These are phyloP conservation scores for Trypanosoma mega DNA, from an alignment of 208 protist species.

Conservation along the genomic window DNA sequence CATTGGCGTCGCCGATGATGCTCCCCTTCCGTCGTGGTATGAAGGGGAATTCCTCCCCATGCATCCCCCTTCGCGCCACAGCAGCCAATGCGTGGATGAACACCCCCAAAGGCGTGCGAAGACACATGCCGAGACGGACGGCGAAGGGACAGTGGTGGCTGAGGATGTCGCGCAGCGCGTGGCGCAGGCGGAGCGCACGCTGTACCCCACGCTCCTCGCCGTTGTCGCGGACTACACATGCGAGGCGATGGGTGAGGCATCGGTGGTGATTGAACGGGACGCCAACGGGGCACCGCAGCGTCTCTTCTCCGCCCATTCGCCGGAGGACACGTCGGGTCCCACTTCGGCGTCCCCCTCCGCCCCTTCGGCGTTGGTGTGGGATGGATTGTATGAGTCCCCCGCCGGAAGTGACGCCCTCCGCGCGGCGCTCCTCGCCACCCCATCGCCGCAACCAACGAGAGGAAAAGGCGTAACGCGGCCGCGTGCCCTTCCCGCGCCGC, in stretches of 20 bases:
- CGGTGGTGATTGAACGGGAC: constrained; percentile 17
- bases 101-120: not conserved
- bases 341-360: too few species aligned
- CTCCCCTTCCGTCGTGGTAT: constrained; percentile 19
- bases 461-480: not conserved
- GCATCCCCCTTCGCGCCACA: not conserved
- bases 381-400: not conserved
- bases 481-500: not conserved
- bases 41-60: constrained; percentile 1
- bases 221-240: constrained; percentile 5
- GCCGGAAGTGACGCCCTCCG: not conserved
- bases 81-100: not conserved
- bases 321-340: not conserved
- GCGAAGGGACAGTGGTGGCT: not conserved
- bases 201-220: constrained; percentile 24
- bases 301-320: not conserved
- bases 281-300: constrained; percentile 13
- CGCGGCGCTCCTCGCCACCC: too few species aligned
- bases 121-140: not conserved
- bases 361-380: too few species aligned
- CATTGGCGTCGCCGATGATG: not conserved
- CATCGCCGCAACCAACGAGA: not conserved
- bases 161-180: constrained; percentile 24
- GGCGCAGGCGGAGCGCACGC: constrained; percentile 19
- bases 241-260: not conserved